Base-by-base conservation (phyloP, 148 eudicot species). In the Fagopyrum homotropicum region DNA sequence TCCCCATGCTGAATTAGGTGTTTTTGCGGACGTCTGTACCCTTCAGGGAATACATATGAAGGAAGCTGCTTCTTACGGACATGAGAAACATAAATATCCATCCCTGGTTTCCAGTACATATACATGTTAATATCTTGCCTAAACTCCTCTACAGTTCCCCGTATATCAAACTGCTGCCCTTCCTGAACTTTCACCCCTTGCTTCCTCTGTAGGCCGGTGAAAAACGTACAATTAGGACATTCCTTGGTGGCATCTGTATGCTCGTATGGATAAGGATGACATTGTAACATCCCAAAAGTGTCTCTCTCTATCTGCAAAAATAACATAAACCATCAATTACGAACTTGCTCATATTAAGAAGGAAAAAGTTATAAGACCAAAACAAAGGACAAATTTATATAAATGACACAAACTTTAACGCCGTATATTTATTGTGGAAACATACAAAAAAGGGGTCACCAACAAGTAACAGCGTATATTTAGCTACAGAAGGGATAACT, bases 221-320 rank as follows among this genome's bases (percentile, higher is more conserved):
- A 85, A 54, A 80, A 82, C 69, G 82, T 77, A 75, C 84, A 77
- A 71, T 81, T 77, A 7, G 83, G 73, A 45, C 85, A 83, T n/a
- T 77, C 72, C 55, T 75, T 76, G 48, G 81, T 79, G 3, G 75
- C 44, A 56, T 79, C 82, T 43, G 76, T 59, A 60, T 76, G 56
- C 64, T 80, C 88, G 64, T 74, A 80, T 29, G 88, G 88, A 73
- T 79, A 81, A 50, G 88, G 88, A 74, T 85, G 88, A 77, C 88
- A 85, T 73, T 78, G 85, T 82, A 85, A 74, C 80, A 80, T 76
- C 66, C 84, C 82, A 59, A 68, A 75, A 7, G 88, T 85, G 73
- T 82, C 85, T 76, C 88, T 80, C 79, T 35, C 40, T 35, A 35
- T 35, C 40, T 35, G 40, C 40, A 35, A 35, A 35, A 35, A 35